Evolutionary conservation across 768 basidiomycete species (phyloP), one percentile per base, ranked within the genome.

Genomic region (Auriscalpium microsporum): DNA sequence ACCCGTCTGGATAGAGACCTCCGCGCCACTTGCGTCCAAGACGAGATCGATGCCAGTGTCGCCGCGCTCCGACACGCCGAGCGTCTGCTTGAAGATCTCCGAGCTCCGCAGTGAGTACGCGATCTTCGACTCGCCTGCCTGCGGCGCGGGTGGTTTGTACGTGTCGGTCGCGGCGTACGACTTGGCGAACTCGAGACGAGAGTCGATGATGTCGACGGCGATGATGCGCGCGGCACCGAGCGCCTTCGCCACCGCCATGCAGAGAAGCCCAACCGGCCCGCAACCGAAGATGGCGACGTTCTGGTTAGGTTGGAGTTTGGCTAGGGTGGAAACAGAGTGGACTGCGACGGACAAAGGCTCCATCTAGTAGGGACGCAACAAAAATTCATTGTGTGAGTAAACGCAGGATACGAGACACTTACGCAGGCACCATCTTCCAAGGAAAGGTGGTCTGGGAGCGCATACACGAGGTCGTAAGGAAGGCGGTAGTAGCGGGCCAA

Each of bases 381-480:
- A 5, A 6, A 36, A 16, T 4, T 10, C 52, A 46, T 19, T 56
- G 56, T 56, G 56, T 38, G 40, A 37, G 37, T 28, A 19, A 21
- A 16, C 44, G 33, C 44, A 49, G 45, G 51, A 17, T 14, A 35
- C 46, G 49, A 57, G 35, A 4, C 3, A 56, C 73, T 50, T 54
- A 89, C 89, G 90, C 97, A 88, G 7, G 95, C 94, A 35, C 94
- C 95, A 67, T 98, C 94, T 69, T 95, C 94, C 13, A 95, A 80
- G 17, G 86, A 81, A 48, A 97, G 81, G 65, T 82, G 76, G n/a
- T 86, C 80, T 2, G 93, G 93, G 11, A 98, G 81, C 40, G 74
- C 77, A 69, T 91, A 93, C 52, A 84, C 86, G 21, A 96, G 78
- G 68, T 96, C 90, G 23, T 83, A 83, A 14, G 94, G 91, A 54